Evolutionary conservation across 2,329 filamentous ascomycete species (phyloP), one percentile per base, ranked within the genome.

Genomic region (Calonectria naviculata): DNA sequence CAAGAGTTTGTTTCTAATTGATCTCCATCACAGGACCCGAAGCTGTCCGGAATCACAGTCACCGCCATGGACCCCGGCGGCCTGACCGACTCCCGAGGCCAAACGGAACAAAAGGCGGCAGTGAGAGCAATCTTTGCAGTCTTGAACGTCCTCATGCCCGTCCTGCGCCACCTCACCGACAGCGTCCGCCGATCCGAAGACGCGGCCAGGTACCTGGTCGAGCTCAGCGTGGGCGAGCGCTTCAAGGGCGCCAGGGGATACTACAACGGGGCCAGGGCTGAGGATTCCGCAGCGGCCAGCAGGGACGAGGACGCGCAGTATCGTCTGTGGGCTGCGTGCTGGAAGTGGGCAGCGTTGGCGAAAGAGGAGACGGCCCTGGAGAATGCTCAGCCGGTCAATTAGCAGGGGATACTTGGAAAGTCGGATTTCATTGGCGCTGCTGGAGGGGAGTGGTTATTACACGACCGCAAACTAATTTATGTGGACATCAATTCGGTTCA

Each of bases 61-160:
- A 68, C 65, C 19, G 73, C 76, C 5, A 74, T 79, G 67, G 77
- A 79, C 4, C 77, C 77, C 2, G 68, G 76, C 13, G 72, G 74
- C 1, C 65, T 78, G 13, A 60, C 76, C 5, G 77, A 78, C 34
- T 79, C 77, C 0, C 70, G 77, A 3, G 75, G 71, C 0, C 71
- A 77, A 36, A 31, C 21, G 4, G 42, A 70, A 0, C 76, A 77
- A 19, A 78, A 63, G 15, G 56, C 58, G 1, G 4, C 15, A 0
- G 26, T 75, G 2, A 42, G 70, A 9, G 8, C 49, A 1, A n/a
- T 62, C 0, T 71, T 78, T 8, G 17, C 46, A 0, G 9, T 68
- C 0, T 19, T 68, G 0, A 42, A 44, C 1, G 1, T 46, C 0
- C 29, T 67, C 1, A 49, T 78, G 2, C 76, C 76, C 0, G 4